phyloP scores from a whole-genome alignment of 2,329 filamentous ascomycete genomes.

The Exophiala calicioides region DNA sequence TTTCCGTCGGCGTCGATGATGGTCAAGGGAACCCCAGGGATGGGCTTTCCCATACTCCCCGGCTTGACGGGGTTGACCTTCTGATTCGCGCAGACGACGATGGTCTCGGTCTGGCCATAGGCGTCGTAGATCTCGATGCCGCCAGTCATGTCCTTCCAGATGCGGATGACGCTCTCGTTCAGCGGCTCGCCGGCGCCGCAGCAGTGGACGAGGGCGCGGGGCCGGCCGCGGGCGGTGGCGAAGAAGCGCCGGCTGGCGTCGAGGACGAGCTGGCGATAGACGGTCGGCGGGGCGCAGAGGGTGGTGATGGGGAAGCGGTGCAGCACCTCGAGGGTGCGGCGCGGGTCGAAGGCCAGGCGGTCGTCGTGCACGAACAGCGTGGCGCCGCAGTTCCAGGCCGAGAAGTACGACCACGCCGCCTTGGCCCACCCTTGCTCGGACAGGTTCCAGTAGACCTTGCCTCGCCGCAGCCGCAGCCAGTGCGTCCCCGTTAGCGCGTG shows the following conservation, averaged over 20 bases:
- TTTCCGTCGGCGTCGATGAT: constrained; percentile 38
- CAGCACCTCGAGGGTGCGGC: constrained; percentile 36
- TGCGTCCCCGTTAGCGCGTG: constrained; percentile 43
- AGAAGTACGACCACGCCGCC: constrained; percentile 44
- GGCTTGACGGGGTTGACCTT: constrained; percentile 37
- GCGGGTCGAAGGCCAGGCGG: constrained; percentile 37
- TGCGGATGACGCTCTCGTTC: constrained; percentile 42
- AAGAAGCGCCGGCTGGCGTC: constrained; percentile 36
- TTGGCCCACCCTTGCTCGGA: constrained; percentile 48
- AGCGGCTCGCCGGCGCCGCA: constrained; percentile 44
- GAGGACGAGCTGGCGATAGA: constrained; percentile 44
- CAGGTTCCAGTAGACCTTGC: constrained; percentile 43
- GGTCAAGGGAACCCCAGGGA: constrained; percentile 40
- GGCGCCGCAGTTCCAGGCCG: constrained; percentile 44
- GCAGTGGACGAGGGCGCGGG: constrained; percentile 39
- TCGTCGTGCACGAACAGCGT: constrained; percentile 45
- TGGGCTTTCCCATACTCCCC: constrained; percentile 45
- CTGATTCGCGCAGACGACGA: constrained; percentile 44
- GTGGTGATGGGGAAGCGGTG: constrained; percentile 44
- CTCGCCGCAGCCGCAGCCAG: constrained; percentile 40
- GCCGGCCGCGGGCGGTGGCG: constrained; percentile 24
- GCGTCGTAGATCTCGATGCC: constrained; percentile 42
- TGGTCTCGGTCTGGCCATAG: constrained; percentile 46
- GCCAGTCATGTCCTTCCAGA: constrained; percentile 40
- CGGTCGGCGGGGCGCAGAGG: constrained; percentile 44